Percentiles rank a stretch among this genome's conserved stretches.
Conservation (phyloP, 306 rosid genomes). For the Crataegus laevigata region DNA sequence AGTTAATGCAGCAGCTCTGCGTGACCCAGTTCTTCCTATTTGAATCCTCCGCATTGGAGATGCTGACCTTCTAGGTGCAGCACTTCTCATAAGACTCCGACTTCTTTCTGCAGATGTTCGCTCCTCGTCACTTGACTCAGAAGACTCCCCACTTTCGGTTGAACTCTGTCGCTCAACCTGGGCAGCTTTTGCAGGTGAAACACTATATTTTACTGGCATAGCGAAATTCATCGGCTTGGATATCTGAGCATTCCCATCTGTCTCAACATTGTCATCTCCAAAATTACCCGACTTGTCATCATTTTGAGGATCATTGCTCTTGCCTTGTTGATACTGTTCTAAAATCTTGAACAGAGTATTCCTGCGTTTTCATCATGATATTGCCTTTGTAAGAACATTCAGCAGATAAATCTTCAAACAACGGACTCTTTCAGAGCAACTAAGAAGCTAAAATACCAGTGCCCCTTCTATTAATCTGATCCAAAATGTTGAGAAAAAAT, state of each 20-base stretch:
- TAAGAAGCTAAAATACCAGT: background rate
- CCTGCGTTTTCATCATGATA: constrained; percentile 39
- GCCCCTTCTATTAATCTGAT: background rate
- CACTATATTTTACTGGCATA: constrained; percentile 64
- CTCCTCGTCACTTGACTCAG: constrained; percentile 64
- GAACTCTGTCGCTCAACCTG: constrained; percentile 66
- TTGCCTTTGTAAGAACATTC: background rate
- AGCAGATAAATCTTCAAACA: constrained; percentile 4
- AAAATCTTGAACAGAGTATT: constrained; percentile 40
- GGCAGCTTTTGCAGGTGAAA: constrained; percentile 93
- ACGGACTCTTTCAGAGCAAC: background rate
- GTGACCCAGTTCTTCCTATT: constrained; percentile 80
- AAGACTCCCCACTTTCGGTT: constrained; percentile 66
- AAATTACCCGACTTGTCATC: constrained; percentile 30
- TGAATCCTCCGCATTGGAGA: constrained; percentile 94
- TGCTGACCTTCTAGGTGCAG: constrained; percentile 82
- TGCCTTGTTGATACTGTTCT: constrained; percentile 39
- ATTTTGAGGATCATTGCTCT: constrained; percentile 18
- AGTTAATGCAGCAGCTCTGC: constrained; percentile 79
- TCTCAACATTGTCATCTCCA: constrained; percentile 25
- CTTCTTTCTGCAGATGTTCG: constrained; percentile 71
- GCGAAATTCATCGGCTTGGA: constrained; percentile 33
- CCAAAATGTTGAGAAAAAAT: constrained; percentile 55
- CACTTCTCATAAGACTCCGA: constrained; percentile 62
- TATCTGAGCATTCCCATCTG: constrained; percentile 19